Percentiles rank a stretch among this genome's conserved stretches.
Conservation (phyloP, 164 flowering plant genomes). For the Berberis vulgaris region DNA sequence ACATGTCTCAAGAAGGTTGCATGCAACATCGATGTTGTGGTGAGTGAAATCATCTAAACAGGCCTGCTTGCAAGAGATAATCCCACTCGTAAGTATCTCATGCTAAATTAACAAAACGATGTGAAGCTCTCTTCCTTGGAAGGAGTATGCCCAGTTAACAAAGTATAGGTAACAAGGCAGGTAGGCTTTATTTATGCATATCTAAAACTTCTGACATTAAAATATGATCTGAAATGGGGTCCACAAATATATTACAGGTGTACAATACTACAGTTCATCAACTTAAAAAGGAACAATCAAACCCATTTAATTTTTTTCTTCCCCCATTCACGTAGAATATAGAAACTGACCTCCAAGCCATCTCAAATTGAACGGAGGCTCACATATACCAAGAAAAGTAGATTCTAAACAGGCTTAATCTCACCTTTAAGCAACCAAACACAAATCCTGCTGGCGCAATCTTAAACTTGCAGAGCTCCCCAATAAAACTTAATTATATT, state of each 20-base stretch:
- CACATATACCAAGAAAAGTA: neutral
- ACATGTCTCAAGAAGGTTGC: conserved; percentile 99
- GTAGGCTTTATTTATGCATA: too few species aligned
- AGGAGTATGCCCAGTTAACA: neutral
- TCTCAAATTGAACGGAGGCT: too few species aligned
- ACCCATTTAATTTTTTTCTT: too few species aligned
- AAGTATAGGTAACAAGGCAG: too few species aligned
- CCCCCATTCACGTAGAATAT: too few species aligned
- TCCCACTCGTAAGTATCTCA: neutral
- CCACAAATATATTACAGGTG: too few species aligned
- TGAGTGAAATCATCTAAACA: conserved; percentile 97
- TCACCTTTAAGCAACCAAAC: conserved; percentile 87
- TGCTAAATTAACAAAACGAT: neutral
- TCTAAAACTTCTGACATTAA: too few species aligned
- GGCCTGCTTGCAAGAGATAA: conserved; percentile 45
- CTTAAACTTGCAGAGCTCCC: conserved; percentile 94
- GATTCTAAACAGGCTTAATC: neutral
- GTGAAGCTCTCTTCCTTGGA: neutral
- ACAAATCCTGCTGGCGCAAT: conserved; percentile 81
- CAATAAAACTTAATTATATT: conserved; percentile 94
- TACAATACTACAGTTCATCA: too few species aligned
- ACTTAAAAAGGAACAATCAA: too few species aligned
- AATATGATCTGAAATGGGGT: too few species aligned
- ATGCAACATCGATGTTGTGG: conserved; percentile 98
- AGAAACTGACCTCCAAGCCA: too few species aligned